Conservation (phyloP, 2,329 filamentous ascomycete species). For the Penicillium sp. region DNA sequence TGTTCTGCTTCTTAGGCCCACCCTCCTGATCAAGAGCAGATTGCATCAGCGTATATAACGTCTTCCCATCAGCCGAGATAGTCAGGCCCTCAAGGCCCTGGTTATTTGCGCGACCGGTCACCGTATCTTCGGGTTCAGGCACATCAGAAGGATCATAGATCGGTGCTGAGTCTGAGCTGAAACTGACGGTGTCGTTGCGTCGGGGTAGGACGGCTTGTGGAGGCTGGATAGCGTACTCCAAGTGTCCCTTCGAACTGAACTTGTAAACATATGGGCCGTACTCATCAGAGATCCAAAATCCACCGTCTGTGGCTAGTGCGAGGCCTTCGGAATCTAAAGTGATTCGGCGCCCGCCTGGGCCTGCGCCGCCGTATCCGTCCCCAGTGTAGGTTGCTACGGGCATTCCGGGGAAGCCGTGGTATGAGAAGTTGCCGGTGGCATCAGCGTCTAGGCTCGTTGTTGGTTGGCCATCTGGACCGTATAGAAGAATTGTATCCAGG, state of each 20-base stretch:
- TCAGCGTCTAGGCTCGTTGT: constrained; percentile 66
- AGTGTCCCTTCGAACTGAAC: constrained; percentile 58
- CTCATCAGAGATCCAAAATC: constrained; percentile 71
- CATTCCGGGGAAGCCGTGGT: constrained; percentile 60
- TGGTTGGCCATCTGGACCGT: constrained; percentile 61
- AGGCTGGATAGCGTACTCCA: constrained; percentile 64
- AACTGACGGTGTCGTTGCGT: constrained; percentile 62
- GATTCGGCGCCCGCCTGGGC: constrained; percentile 60
- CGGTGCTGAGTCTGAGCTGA: constrained; percentile 65
- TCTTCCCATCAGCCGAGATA: constrained; percentile 61
- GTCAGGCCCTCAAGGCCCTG: constrained; percentile 74
- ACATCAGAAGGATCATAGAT: constrained; percentile 54
- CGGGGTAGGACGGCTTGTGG: constrained; percentile 64
- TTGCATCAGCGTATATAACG: constrained; percentile 66
- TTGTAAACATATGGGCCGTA: constrained; percentile 71
- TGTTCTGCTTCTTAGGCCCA: constrained; percentile 54
- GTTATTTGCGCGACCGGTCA: constrained; percentile 67
- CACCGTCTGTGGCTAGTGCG: constrained; percentile 58
- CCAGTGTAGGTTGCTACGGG: constrained; percentile 65
- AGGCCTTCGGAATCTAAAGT: constrained; percentile 68
- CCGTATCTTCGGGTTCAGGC: constrained; percentile 57
- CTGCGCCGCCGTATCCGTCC: constrained; percentile 65
- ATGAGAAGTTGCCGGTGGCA: constrained; percentile 53
- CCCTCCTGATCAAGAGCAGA: constrained; percentile 65
- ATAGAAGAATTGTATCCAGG: constrained; percentile 64